These are phyloP conservation scores for Ajuga reptans DNA, from an alignment of 305 asterid species.

Conservation along the genomic window DNA sequence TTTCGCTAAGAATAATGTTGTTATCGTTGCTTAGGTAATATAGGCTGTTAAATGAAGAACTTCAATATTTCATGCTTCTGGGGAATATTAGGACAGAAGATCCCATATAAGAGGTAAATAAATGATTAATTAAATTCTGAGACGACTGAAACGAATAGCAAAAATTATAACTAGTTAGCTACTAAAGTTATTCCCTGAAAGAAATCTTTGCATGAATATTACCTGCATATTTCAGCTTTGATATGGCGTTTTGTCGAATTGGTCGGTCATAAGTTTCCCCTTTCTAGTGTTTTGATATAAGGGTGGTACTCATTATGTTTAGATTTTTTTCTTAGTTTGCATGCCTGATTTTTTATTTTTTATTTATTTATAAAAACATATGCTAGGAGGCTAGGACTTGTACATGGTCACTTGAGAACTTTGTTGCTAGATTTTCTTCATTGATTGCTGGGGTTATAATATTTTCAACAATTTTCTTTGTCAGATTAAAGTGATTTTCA, in stretches of 20 bases:
- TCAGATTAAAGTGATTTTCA: conserved; percentile 82
- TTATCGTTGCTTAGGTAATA: background rate
- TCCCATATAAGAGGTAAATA: background rate
- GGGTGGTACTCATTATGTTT: background rate
- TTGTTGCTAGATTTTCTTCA: background rate
- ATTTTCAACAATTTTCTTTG: conserved; percentile 9
- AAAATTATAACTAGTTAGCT: background rate
- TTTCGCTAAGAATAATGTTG: too few relatives aligned
- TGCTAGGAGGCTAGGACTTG: background rate
- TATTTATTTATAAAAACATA: background rate
- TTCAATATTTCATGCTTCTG: background rate
- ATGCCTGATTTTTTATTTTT: background rate
- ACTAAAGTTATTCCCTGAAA: background rate
- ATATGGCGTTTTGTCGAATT: background rate
- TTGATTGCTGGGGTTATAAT: background rate
- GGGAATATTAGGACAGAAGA: background rate
- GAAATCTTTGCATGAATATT: background rate
- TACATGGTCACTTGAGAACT: background rate
- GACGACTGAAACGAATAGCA: background rate
- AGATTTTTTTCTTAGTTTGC: background rate
- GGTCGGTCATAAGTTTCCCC: background rate
- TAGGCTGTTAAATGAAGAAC: background rate
- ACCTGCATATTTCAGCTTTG: background rate
- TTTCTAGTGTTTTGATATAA: background rate
- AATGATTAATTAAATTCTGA: background rate